Conservation (phyloP, 495 filamentous ascomycete genomes). For the Lepraria neglecta region DNA sequence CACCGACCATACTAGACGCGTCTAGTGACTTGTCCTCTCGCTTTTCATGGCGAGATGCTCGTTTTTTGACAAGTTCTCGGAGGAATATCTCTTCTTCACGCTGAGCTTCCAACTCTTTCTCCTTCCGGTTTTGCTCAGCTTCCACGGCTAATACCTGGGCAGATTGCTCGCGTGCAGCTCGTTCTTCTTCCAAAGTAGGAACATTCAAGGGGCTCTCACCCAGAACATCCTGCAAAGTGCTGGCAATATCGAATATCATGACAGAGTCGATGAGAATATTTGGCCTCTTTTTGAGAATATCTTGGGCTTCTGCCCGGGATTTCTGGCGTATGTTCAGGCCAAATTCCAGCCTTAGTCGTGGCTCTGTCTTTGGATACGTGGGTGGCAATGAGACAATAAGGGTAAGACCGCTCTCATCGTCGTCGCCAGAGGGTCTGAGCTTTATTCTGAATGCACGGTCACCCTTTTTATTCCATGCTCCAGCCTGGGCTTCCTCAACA, state of each 20-base stretch:
- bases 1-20: background rate
- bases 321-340: slow-evolving; percentile 55
- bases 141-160: slow-evolving; percentile 45
- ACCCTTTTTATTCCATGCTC: slow-evolving; percentile 84
- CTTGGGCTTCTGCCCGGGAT: slow-evolving; percentile 59
- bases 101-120: slow-evolving; percentile 45
- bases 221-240: slow-evolving; percentile 75
- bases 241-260: slow-evolving; percentile 86
- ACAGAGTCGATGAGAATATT: slow-evolving; percentile 67
- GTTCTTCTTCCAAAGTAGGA: slow-evolving; percentile 84
- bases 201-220: slow-evolving; percentile 72
- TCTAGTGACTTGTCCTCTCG: slow-evolving; percentile 30
- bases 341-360: slow-evolving; percentile 64
- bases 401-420: slow-evolving; percentile 57
- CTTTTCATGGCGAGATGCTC: slow-evolving; percentile 41
- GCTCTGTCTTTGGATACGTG: slow-evolving; percentile 86
- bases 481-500: slow-evolving; percentile 60
- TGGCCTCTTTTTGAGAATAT: slow-evolving; percentile 62
- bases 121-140: slow-evolving; percentile 21
- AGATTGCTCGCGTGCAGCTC: slow-evolving; percentile 55
- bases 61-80: slow-evolving; percentile 65
- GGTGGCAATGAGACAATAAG: slow-evolving; percentile 71
- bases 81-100: slow-evolving; percentile 70
- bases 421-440: slow-evolving; percentile 53
- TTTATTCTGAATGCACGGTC: slow-evolving; percentile 75